phyloP scores from a whole-genome alignment of 345 rosid genomes.

The Bruguiera gymnorhiza region DNA sequence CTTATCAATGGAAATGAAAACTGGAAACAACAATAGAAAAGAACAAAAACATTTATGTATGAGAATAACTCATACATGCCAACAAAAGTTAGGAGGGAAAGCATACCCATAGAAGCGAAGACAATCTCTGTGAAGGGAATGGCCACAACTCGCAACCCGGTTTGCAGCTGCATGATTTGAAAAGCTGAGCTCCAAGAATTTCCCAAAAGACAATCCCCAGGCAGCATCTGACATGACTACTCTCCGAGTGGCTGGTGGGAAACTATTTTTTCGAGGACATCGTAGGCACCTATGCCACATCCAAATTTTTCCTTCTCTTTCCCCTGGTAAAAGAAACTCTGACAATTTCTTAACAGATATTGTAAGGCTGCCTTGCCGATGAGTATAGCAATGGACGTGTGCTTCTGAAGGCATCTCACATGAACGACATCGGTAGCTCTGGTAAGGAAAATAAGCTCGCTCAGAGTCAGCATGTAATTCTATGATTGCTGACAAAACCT shows the following conservation, averaged over 20 bases:
- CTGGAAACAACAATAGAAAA: neutral
- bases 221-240: slow-evolving; percentile 98
- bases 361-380: slow-evolving; percentile 89
- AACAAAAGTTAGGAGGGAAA: neutral
- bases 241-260: slow-evolving; percentile 89
- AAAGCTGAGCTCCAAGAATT: slow-evolving; percentile 97
- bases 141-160: slow-evolving; percentile 97
- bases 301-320: slow-evolving; percentile 91
- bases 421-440: slow-evolving; percentile 62
- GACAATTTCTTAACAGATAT: slow-evolving; percentile 87
- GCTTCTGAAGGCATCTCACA: slow-evolving; percentile 96
- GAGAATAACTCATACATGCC: neutral
- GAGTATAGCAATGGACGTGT: slow-evolving; percentile 92
- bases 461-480: neutral
- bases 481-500: too few species aligned
- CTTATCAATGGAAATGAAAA: neutral
- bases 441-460: slow-evolving; percentile 12
- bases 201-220: slow-evolving; percentile 98
- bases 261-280: slow-evolving; percentile 68
- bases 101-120: slow-evolving; percentile 96
- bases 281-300: slow-evolving; percentile 99
- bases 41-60: neutral
- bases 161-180: slow-evolving; percentile 97
- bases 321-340: slow-evolving; percentile 69
- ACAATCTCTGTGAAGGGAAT: slow-evolving; percentile 96